These are phyloP conservation scores for Calonectria honghensis DNA, from an alignment of 2,329 filamentous ascomycete species.

Conservation along the genomic window DNA sequence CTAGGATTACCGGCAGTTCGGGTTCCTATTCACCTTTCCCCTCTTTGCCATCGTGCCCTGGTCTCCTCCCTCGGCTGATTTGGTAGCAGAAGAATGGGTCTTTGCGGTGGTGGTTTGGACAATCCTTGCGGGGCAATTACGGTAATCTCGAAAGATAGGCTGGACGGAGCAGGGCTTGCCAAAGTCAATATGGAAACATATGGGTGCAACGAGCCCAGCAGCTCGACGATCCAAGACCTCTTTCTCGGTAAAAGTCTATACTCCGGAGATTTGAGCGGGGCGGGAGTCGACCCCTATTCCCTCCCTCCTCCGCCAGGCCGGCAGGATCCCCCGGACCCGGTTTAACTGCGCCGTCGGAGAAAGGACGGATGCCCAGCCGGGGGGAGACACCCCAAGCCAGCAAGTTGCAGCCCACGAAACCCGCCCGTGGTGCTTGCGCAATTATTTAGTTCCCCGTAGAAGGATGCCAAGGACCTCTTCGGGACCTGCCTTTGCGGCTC, in stretches of 20 bases:
- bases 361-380: slow-evolving; percentile 9
- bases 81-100: background rate
- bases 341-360: slow-evolving; percentile 10
- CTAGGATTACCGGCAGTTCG: slow-evolving; percentile 20
- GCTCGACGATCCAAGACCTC: slow-evolving; percentile 1
- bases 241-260: background rate
- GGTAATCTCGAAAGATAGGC: background rate
- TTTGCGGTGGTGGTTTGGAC: background rate
- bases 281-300: slow-evolving; percentile 25
- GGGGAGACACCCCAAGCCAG: background rate
- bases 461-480: background rate
- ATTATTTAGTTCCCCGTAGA: background rate
- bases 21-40: slow-evolving; percentile 4
- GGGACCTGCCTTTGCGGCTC: background rate
- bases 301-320: slow-evolving; percentile 1
- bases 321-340: slow-evolving; percentile 19
- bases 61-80: background rate
- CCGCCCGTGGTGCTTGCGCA: background rate
- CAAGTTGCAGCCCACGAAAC: background rate
- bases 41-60: background rate
- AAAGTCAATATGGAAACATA: slow-evolving; percentile 20
- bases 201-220: background rate
- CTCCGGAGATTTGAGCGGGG: slow-evolving; percentile 15
- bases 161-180: background rate
- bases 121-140: slow-evolving; percentile 6